Percentiles rank a stretch among this genome's conserved stretches.
phyloP scores from a whole-genome alignment of 2,329 filamentous ascomycete genomes.

The Paecilomyces dactylethromorphus region DNA sequence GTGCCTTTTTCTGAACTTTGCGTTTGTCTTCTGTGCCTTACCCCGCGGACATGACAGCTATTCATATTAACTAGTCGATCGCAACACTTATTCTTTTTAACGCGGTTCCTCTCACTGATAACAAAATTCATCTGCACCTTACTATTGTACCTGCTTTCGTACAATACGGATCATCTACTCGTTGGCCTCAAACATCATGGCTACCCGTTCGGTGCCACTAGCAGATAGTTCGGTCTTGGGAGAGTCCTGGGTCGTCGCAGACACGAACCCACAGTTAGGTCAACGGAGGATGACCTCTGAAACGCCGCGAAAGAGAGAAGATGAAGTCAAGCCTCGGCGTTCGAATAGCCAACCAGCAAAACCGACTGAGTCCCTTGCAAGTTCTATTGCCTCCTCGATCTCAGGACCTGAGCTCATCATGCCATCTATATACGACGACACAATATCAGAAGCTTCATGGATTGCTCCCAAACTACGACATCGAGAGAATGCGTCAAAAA shows the following conservation, averaged over 20 bases:
- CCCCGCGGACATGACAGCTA: background rate
- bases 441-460: slow-evolving; percentile 27
- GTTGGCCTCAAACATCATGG: background rate
- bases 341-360: slow-evolving; percentile 4
- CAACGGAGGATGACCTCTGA: slow-evolving; percentile 7
- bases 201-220: background rate
- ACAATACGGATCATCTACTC: background rate
- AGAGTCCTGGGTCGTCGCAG: slow-evolving; percentile 33
- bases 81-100: background rate
- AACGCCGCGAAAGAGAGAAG: slow-evolving; percentile 7
- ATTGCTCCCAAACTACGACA: slow-evolving; percentile 19
- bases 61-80: background rate
- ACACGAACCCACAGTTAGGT: background rate
- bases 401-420: slow-evolving; percentile 34
- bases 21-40: background rate
- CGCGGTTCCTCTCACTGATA: background rate
- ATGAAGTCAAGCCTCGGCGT: slow-evolving; percentile 4
- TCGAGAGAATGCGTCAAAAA: slow-evolving; percentile 5
- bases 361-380: slow-evolving; percentile 15
- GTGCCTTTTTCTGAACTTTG: background rate
- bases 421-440: slow-evolving; percentile 31
- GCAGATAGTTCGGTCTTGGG: slow-evolving; percentile 17
- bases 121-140: background rate
- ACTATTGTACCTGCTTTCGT: background rate
- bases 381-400: slow-evolving; percentile 20